Base-by-base conservation (phyloP, 164 flowering plant genomes). In the Warburgia ugandensis region DNA sequence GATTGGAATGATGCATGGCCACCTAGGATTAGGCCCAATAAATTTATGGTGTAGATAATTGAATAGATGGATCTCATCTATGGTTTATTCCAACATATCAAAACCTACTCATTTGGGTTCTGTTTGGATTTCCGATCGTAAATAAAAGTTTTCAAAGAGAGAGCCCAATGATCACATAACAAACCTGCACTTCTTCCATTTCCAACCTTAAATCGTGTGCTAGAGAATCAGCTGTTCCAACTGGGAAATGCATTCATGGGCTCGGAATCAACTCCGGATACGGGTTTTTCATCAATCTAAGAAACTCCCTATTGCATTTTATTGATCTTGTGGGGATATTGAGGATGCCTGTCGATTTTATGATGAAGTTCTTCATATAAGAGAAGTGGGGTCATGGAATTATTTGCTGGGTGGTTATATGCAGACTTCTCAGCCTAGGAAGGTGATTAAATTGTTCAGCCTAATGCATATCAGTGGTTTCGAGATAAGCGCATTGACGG, bases 331-430 rank as follows among this genome's bases (percentile, higher is more conserved):
- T 56, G 55, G 64, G 12, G 68, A 60, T 47, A 50, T 68, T 42
- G 30, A 32, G 3, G 65, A 66, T 52, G 79, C 71, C 36, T 77
- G 56, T 41, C 66, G 69, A 46, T 3, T 73, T 66, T 76, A 76
- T 54, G 79, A 76, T 62, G 81, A 74, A 29, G 32, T 58, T 29
- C 58, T 69, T 62, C 58, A 50, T 12, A 4, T 13, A 41, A 66
- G 61, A 52, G 81, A 79, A 63, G 52, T 60, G 58, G 74, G 76
- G 41, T 73, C 79, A 13, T 76, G 79, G 78, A 79, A 72, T 42
- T 57, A 65, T 30, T 58, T 79, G 68, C 68, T 79, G 72, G 73
- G 68, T 33, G 77, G 73, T 1, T 76, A 72, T 64, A 62, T 76
- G 45, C 59, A 45, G 49, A 52, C 30, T 5, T 56, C 72, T 48